These are phyloP conservation scores for Microdochium trichocladiopsis DNA, from an alignment of 2,329 filamentous ascomycete genomes.

Conservation along the genomic window DNA sequence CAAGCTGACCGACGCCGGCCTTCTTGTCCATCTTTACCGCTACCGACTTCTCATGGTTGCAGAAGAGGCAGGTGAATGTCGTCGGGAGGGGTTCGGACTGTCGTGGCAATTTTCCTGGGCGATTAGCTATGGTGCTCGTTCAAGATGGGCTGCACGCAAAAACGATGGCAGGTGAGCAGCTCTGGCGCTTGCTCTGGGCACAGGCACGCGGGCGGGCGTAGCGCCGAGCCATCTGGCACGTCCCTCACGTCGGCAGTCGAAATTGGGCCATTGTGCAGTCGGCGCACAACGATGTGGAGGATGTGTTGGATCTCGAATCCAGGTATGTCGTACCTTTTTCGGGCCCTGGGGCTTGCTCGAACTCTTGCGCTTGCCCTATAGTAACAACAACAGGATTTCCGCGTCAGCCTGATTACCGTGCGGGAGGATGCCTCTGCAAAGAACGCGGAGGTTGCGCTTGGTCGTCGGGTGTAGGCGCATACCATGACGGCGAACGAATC, in stretches of 20 bases:
- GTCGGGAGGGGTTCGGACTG: slow-evolving; percentile 68
- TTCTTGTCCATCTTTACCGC: slow-evolving; percentile 93
- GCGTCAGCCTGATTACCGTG: no score
- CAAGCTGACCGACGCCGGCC: slow-evolving; percentile 72
- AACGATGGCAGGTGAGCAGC: no score
- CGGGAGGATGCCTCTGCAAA: neutral
- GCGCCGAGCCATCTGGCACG: no score
- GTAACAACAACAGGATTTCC: no score
- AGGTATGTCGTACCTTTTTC: neutral
- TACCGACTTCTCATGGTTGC: slow-evolving; percentile 94
- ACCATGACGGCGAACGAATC: neutral
- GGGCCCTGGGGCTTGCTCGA: slow-evolving; percentile 1
- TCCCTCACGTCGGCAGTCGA: no score
- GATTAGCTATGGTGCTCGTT: no score
- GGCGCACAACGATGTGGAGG: neutral
- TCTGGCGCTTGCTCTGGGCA: no score
- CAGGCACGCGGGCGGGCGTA: no score
- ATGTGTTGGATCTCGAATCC: neutral
- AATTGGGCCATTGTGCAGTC: no score
- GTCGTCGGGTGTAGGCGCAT: neutral
- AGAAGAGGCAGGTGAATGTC: slow-evolving; percentile 95
- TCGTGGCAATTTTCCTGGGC: neutral
- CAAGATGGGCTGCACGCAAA: no score
- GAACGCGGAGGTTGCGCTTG: neutral
- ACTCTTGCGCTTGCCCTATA: neutral